Percentiles rank a stretch among this genome's conserved stretches.
phyloP scores from a whole-genome alignment of 257 asterid genomes.

The Paraleonurus japonicus region DNA sequence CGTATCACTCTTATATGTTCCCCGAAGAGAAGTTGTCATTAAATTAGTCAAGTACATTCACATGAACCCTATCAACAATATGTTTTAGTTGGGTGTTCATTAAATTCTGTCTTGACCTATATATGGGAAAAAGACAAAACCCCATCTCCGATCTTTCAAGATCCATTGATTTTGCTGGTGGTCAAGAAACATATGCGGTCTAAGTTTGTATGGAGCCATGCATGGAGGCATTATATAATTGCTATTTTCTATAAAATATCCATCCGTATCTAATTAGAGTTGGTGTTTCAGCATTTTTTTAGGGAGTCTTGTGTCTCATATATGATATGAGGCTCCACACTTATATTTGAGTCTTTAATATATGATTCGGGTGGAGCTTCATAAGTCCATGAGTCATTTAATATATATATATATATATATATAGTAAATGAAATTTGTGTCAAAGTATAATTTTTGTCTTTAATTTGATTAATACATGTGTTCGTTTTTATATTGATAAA shows the following conservation, averaged over 20 bases:
- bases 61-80: constrained; percentile 38
- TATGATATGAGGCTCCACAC: too few species aligned
- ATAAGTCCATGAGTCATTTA: too few species aligned
- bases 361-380: too few species aligned
- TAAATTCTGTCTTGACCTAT: constrained; percentile 28
- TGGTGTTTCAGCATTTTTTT: not conserved
- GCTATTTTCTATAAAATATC: not conserved
- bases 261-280: not conserved
- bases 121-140: constrained; percentile 21
- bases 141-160: constrained; percentile 18
- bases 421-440: too few species aligned
- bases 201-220: constrained; percentile 5
- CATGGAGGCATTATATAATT: not conserved
- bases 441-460: too few species aligned
- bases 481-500: too few species aligned
- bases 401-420: too few species aligned
- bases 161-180: constrained; percentile 28
- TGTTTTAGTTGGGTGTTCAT: constrained; percentile 40
- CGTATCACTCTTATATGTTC: constrained; percentile 52
- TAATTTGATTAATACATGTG: too few species aligned
- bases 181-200: constrained; percentile 26
- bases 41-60: constrained; percentile 43
- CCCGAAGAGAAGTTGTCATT: constrained; percentile 51
- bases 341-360: too few species aligned
- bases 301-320: too few species aligned